Conservation (phyloP, 352 stramenopile species). For the Pythium diclinum region DNA sequence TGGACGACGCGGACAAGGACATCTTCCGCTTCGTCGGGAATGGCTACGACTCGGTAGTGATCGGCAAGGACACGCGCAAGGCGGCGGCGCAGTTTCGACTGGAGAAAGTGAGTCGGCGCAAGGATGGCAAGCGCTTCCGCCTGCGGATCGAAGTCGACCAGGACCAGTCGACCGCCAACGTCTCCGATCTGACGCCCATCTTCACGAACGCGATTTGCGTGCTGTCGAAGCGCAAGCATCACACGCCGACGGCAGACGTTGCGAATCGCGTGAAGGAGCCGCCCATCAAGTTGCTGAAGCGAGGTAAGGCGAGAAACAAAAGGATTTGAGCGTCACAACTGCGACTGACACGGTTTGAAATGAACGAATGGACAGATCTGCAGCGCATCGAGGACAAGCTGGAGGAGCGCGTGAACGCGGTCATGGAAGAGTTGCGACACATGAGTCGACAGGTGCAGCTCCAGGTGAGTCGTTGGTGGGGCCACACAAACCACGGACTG, state of each 20-base stretch:
- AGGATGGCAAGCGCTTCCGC: constrained; percentile 84
- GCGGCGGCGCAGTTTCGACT: constrained; percentile 76
- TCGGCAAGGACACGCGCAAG: constrained; percentile 56
- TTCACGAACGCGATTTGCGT: constrained; percentile 88
- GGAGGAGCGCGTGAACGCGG: constrained; percentile 44
- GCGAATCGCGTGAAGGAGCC: constrained; percentile 46
- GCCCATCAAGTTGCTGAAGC: constrained; percentile 56
- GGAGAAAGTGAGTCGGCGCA: constrained; percentile 82
- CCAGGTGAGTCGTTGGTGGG: constrained; percentile 33
- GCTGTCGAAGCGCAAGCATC: constrained; percentile 83
- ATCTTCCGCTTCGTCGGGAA: constrained; percentile 87
- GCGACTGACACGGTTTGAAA: background rate
- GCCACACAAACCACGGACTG: no score
- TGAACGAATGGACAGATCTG: constrained; percentile 38
- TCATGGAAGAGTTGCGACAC: constrained; percentile 51
- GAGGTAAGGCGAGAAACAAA: constrained; percentile 32
- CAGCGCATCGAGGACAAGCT: constrained; percentile 57
- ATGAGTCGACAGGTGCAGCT: constrained; percentile 63
- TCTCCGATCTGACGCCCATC: constrained; percentile 69
- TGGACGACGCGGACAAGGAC: constrained; percentile 81
- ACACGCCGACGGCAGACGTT: constrained; percentile 32
- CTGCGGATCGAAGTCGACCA: constrained; percentile 82
- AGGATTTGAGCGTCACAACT: background rate
- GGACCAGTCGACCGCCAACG: constrained; percentile 79
- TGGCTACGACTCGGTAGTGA: constrained; percentile 82